Evolutionary conservation across 441 rosid genomes (phyloP), one percentile per base, ranked within the genome.

Genomic region (Daphne laureola): DNA sequence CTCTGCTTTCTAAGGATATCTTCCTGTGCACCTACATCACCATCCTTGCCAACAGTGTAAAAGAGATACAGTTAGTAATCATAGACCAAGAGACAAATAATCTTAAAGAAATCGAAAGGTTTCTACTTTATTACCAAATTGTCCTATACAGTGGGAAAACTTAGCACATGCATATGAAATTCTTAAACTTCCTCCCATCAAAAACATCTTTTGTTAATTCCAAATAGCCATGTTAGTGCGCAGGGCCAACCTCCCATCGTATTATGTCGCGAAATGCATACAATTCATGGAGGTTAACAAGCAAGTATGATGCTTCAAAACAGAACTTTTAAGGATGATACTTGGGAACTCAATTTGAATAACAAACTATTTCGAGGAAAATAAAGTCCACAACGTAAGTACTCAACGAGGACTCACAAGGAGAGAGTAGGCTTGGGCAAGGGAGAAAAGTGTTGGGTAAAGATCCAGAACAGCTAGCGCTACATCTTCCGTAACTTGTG

Each of bases 401-500:
- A 51, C 44, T 25, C 51, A 67, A 51, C 16, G 3, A 46, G 63
- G 21, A 79, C 98, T 84, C 81, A 89, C 98, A 62, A 92, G 85
- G 46, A 66, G 66, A 68, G 87, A 75, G 64, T 89, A 89, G 35
- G 98, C 96, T 51, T 12, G 64, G 59, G 94, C 94, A 59, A 92
- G 98, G 63, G 96, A 82, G 11, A 73, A 1, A 53, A 84, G 64
- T 18, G 98, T 92, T 54, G 98, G 96, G 62, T 84, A 81, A 75
- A 81, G 65, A 67, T 88, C 84, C 46, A 88, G 43, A 74, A 88
- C 90, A 18, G 86, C 79, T 46, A 92, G 21, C 18, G 98, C 90
- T 36, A 76, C 59, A 55, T 86, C 96, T 76, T 86, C 96, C 0
- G 96, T 92, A 31, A 88, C 98, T 48, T 88, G 95, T 0, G 93